Conservation (phyloP, 495 filamentous ascomycete genomes). For the Sporormia fimetaria region DNA sequence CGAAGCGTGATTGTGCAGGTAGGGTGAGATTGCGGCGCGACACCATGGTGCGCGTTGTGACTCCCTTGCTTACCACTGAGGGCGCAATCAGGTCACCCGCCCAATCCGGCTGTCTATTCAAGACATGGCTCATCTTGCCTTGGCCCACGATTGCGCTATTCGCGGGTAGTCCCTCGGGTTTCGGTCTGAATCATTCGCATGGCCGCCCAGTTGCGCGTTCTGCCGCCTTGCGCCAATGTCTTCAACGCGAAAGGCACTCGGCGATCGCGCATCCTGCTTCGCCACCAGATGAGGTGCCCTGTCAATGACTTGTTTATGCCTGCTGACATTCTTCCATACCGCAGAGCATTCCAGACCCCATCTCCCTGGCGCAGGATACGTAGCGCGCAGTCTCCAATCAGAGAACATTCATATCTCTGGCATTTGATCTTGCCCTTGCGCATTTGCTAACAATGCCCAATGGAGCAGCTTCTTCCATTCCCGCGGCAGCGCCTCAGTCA, state of each 20-base stretch:
- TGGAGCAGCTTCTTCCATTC: conserved; percentile 20
- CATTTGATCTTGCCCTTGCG: conserved; percentile 19
- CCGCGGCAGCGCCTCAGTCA: no score
- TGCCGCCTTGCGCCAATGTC: conserved; percentile 23
- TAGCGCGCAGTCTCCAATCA: conserved; percentile 14
- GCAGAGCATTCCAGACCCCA: conserved; percentile 20
- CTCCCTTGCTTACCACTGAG: conserved; percentile 23
- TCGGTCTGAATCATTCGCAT: conserved; percentile 21
- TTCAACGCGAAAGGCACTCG: conserved; percentile 18
- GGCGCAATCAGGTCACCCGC: conserved; percentile 5
- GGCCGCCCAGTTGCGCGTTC: conserved; percentile 18
- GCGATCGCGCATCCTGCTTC: conserved; percentile 12
- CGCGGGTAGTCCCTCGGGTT: conserved; percentile 10
- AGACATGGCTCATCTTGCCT: conserved; percentile 15
- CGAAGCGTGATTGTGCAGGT: conserved; percentile 38
- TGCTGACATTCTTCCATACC: conserved; percentile 20
- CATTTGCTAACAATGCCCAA: conserved; percentile 14
- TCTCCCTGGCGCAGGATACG: conserved; percentile 16
- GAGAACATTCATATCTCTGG: conserved; percentile 9
- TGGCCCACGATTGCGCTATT: conserved; percentile 17
- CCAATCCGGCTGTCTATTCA: conserved; percentile 14
- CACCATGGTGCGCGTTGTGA: conserved; percentile 11
- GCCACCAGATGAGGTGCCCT: conserved; percentile 20
- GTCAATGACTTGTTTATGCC: conserved; percentile 19
- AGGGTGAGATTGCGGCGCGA: conserved; percentile 16